phyloP scores from a whole-genome alignment of 2,329 filamentous ascomycete genomes.

The Apiospora kogelbergensis region DNA sequence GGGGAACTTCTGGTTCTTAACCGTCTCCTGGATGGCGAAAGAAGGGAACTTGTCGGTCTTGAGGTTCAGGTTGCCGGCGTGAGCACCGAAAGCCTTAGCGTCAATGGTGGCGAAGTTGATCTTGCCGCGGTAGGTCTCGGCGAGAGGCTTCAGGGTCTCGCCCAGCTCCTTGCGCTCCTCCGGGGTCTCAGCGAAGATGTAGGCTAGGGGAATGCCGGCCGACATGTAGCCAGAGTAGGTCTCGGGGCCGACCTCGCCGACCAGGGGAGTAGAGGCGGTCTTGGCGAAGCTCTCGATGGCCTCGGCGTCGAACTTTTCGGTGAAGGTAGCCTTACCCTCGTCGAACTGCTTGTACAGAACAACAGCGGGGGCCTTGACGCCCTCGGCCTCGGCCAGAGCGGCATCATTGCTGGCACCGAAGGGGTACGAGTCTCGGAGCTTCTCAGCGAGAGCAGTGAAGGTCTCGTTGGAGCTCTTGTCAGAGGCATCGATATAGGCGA shows the following conservation, averaged over 20 bases:
- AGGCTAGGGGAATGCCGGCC: slow-evolving; percentile 87
- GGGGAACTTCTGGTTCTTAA: slow-evolving; percentile 97
- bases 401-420: slow-evolving; percentile 88
- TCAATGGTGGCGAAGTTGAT: slow-evolving; percentile 99
- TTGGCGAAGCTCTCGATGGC: slow-evolving; percentile 82
- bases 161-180: slow-evolving; percentile 85
- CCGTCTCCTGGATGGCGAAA: slow-evolving; percentile 94
- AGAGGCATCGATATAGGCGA: slow-evolving; percentile 79
- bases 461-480: slow-evolving; percentile 87
- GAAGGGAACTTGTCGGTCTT: slow-evolving; percentile 93
- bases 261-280: slow-evolving; percentile 80
- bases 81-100: slow-evolving; percentile 88
- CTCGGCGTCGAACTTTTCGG: slow-evolving; percentile 78
- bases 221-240: slow-evolving; percentile 96
- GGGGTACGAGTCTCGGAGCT: slow-evolving; percentile 85
- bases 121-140: slow-evolving; percentile 87
- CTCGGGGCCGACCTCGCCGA: slow-evolving; percentile 95
- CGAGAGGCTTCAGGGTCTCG: slow-evolving; percentile 78
- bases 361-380: slow-evolving; percentile 80
- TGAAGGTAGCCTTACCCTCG: slow-evolving; percentile 86
- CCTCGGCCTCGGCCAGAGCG: slow-evolving; percentile 83
- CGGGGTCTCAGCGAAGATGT: slow-evolving; percentile 91
- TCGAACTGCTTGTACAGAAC: slow-evolving; percentile 98
- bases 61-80: slow-evolving; percentile 96
- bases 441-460: slow-evolving; percentile 71